Conservation (phyloP, 2,329 filamentous ascomycete species). For the Botryosphaeria dothidea region DNA sequence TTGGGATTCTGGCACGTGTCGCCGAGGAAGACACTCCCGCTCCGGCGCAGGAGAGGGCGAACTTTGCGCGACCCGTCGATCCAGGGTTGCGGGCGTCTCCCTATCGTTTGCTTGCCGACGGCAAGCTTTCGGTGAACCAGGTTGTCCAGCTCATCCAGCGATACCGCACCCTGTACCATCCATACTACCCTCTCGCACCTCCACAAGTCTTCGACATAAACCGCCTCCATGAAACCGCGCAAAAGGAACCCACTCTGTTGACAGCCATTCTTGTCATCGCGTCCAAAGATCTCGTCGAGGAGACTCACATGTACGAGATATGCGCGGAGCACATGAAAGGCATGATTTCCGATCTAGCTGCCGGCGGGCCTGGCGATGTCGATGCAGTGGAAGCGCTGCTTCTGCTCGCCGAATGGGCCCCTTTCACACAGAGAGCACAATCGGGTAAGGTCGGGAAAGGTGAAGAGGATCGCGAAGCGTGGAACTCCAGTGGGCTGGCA, state of each 20-base stretch:
- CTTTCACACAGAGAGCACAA: conserved; percentile 61
- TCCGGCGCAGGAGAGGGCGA: neutral
- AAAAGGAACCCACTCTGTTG: conserved; percentile 65
- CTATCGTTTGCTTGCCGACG: conserved; percentile 45
- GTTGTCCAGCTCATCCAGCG: conserved; percentile 57
- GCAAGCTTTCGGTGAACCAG: conserved; percentile 45
- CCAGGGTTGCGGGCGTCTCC: conserved; percentile 32
- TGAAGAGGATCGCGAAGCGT: conserved; percentile 72
- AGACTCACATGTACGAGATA: conserved; percentile 63
- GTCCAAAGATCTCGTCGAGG: conserved; percentile 68
- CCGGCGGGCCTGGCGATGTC: conserved; percentile 66
- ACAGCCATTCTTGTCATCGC: conserved; percentile 71
- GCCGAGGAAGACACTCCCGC: conserved; percentile 33
- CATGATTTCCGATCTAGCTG: conserved; percentile 66
- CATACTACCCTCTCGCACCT: conserved; percentile 69
- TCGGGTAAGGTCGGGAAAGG: conserved; percentile 67
- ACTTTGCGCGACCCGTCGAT: conserved; percentile 28
- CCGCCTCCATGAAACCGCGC: conserved; percentile 57
- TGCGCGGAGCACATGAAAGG: conserved; percentile 71
- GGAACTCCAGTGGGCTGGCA: conserved; percentile 75
- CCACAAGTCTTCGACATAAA: conserved; percentile 58
- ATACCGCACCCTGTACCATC: conserved; percentile 67
- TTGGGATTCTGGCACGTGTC: conserved; percentile 50
- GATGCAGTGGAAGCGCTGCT: conserved; percentile 71
- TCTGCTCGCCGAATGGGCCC: conserved; percentile 72